Evolutionary conservation across 352 stramenopile species (phyloP).

Genomic region (Globisporangium perplexum): DNA sequence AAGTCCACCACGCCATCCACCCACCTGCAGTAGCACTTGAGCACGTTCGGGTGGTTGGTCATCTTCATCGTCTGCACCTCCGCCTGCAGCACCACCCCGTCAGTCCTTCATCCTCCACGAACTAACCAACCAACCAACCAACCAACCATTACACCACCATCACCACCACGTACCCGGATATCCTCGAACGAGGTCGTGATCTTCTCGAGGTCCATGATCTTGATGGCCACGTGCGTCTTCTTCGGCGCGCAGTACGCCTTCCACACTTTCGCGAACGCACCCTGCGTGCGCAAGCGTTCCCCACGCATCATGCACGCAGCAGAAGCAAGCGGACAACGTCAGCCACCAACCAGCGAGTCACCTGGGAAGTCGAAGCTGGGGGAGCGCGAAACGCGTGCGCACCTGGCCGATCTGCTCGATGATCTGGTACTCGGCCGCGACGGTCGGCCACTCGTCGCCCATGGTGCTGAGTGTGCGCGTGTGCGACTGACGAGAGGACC

Average conservation of each 20-base stretch:
- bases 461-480: slow-evolving; percentile 22
- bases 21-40: slow-evolving; percentile 94
- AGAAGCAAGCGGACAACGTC: not conserved
- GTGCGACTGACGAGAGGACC: slow-evolving; percentile 1
- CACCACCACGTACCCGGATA: slow-evolving; percentile 52
- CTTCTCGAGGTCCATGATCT: slow-evolving; percentile 99
- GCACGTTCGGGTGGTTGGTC: slow-evolving; percentile 97
- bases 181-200: slow-evolving; percentile 94
- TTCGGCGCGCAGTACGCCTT: slow-evolving; percentile 90
- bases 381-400: not conserved
- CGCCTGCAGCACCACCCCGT: slow-evolving; percentile 25
- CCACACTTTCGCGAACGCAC: slow-evolving; percentile 98
- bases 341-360: no score
- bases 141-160: not conserved
- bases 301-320: no score
- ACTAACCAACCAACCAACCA: not conserved
- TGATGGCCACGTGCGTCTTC: slow-evolving; percentile 93
- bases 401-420: slow-evolving; percentile 89
- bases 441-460: slow-evolving; percentile 83
- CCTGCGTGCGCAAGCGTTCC: slow-evolving; percentile 46
- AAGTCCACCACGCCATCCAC: not conserved
- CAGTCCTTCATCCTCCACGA: not conserved
- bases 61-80: slow-evolving; percentile 99
- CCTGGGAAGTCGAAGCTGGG: no score
- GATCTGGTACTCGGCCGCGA: slow-evolving; percentile 82